Evolutionary conservation across 306 rosid genomes (phyloP), one percentile per base, ranked within the genome.

Genomic region (Lagenaria siceraria): DNA sequence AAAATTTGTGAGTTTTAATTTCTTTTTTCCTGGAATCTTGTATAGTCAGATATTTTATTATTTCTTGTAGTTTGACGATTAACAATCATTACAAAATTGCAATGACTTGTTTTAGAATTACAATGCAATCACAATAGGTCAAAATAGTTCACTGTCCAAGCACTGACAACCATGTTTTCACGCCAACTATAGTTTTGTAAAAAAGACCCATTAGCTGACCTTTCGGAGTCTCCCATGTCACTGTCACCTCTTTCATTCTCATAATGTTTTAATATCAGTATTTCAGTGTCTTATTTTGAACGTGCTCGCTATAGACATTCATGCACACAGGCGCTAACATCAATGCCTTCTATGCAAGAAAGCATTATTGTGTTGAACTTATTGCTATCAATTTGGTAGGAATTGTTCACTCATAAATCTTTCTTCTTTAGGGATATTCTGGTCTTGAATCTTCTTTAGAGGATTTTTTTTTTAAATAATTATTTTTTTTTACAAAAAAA

Each of bases 1-100:
- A 86, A 83, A 79, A 81, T 81, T 83, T 92, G 99, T 96, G 78
- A 89, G 98, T 89, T 79, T 58, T 80, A 66, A 66, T 36, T 19
- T 64, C 31, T 3, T 10, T 46, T 66, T 22, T 42, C 35, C 21
- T 69, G n/a, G 54, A 69, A 42, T 69, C 52, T 42, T 42, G 8
- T 42, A 68, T 29, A 21, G 53, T 7, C 19, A 40, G 18, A 66
- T 40, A 38, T 38, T n/a, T 66, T 68, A 40, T 68, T 68, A 51
- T 33, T 38, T 82, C 1, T 36, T 19, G 77, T 78, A 52, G 61
- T 79, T 29, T 36, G 33, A 31, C 38, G 51, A 22, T 11, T 42
- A 11, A 21, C 54, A 21, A 42, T 38, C 54, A 68, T 38, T 22
- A 11, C 7, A 42, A 27, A 43, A 46, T 40, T 42, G 9, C 29